Percentiles rank a stretch among this genome's conserved stretches.
Evolutionary conservation across 345 rosid genomes (phyloP).

Genomic region (Salix suchowensis): DNA sequence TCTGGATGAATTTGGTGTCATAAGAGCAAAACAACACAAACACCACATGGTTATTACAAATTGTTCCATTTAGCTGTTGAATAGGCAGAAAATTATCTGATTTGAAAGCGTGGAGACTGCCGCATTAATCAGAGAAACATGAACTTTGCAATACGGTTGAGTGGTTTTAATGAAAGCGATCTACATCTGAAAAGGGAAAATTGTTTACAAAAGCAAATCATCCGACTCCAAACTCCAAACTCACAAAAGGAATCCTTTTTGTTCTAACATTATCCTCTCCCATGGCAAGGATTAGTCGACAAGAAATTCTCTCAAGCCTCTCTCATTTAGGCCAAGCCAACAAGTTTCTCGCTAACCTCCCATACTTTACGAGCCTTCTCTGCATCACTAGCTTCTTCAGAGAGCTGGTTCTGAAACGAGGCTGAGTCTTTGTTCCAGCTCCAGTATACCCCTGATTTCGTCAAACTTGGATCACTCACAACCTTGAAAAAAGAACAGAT

Average conservation of each 20-base stretch:
- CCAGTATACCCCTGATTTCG: conserved; percentile 94
- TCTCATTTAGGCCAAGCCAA: conserved; percentile 61
- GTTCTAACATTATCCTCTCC: conserved; percentile 22
- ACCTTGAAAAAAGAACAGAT: conserved; percentile 42
- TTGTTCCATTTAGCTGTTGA: not conserved
- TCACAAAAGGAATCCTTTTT: not conserved
- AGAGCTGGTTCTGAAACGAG: conserved; percentile 88
- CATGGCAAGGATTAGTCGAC: conserved; percentile 9
- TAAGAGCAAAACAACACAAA: not conserved
- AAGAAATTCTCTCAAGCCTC: not conserved
- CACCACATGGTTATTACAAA: not conserved
- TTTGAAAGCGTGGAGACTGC: not conserved
- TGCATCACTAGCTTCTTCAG: conserved; percentile 80
- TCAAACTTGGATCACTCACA: conserved; percentile 77
- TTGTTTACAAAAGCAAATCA: conserved; percentile 21
- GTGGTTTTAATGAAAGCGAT: conserved; percentile 26
- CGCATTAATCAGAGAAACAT: not conserved
- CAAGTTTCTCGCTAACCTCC: conserved; percentile 97
- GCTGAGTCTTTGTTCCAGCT: conserved; percentile 97
- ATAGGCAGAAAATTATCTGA: not conserved
- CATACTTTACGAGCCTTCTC: conserved; percentile 90
- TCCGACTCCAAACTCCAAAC: not conserved
- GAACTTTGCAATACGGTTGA: conserved; percentile 12
- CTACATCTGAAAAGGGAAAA: conserved; percentile 20
- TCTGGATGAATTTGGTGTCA: too few species aligned